Evolutionary conservation across 257 asterid species (phyloP).

Genomic region (Scutellaria barbata): DNA sequence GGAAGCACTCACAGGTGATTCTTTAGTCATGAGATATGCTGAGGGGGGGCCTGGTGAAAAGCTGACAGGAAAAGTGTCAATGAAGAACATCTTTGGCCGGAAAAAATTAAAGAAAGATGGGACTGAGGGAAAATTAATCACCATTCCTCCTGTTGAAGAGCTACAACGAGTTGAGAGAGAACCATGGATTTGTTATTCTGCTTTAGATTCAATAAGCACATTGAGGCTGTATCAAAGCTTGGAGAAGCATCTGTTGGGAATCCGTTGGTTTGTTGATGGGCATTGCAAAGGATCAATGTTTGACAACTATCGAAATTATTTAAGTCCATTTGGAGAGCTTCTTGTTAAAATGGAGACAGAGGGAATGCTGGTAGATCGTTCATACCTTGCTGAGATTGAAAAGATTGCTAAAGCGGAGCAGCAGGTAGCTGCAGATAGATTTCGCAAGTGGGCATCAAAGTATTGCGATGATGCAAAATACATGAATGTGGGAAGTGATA

Average conservation of each 20-base stretch:
- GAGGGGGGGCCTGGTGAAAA: slow-evolving; percentile 59
- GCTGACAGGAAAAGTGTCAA: slow-evolving; percentile 84
- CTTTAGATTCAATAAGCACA: slow-evolving; percentile 92
- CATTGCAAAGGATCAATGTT: slow-evolving; percentile 74
- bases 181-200: slow-evolving; percentile 90
- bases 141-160: slow-evolving; percentile 87
- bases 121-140: slow-evolving; percentile 73
- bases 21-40: slow-evolving; percentile 73
- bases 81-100: slow-evolving; percentile 85
- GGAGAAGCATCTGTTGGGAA: slow-evolving; percentile 61
- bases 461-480: slow-evolving; percentile 77
- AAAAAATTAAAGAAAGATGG: slow-evolving; percentile 87
- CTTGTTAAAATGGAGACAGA: slow-evolving; percentile 91
- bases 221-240: slow-evolving; percentile 83
- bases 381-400: slow-evolving; percentile 88
- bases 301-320: slow-evolving; percentile 65
- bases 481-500: slow-evolving; percentile 97
- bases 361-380: slow-evolving; percentile 93
- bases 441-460: slow-evolving; percentile 92
- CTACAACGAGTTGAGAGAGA: slow-evolving; percentile 75
- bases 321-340: slow-evolving; percentile 96
- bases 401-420: slow-evolving; percentile 87
- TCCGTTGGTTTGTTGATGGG: slow-evolving; percentile 78
- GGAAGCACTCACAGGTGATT: slow-evolving; percentile 87
- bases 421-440: slow-evolving; percentile 78